Evolutionary conservation across 495 filamentous ascomycete genomes (phyloP).

Genomic region (Elaphomyces granulatus): DNA sequence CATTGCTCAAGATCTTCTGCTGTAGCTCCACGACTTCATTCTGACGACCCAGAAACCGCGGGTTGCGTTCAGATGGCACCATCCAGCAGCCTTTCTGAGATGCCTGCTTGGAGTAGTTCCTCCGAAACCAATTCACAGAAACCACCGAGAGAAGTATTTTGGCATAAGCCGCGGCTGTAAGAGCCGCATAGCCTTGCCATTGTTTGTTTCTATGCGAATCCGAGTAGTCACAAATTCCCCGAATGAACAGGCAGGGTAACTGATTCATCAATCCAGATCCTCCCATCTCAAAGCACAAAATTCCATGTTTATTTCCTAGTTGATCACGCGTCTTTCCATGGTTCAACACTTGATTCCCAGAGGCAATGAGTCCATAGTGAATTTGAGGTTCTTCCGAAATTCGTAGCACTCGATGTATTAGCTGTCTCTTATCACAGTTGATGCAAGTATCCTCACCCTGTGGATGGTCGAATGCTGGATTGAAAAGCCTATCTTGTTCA

Average conservation of each 20-base stretch:
- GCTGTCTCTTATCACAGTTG: constrained; percentile 3
- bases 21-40: constrained; percentile 5
- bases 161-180: constrained; percentile 23
- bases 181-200: constrained; percentile 28
- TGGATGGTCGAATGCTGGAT: constrained; percentile 9
- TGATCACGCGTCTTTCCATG: constrained; percentile 5
- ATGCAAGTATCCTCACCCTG: constrained; percentile 7
- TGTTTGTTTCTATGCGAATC: constrained; percentile 27
- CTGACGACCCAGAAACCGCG: constrained; percentile 4
- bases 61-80: constrained; percentile 3
- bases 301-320: constrained; percentile 6
- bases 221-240: constrained; percentile 29
- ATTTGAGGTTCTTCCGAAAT: constrained; percentile 10
- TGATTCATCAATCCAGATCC: constrained; percentile 29
- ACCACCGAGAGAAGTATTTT: constrained; percentile 22
- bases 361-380: constrained; percentile 29
- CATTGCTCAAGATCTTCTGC: constrained; percentile 7
- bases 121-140: too few relatives aligned
- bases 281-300: constrained; percentile 30
- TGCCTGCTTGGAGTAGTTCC: too few relatives aligned
- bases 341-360: constrained; percentile 24
- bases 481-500: constrained; percentile 14
- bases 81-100: too few relatives aligned
- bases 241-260: constrained; percentile 24
- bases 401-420: constrained; percentile 2